phyloP scores from a whole-genome alignment of 1,139 yeast species.

The Pichia terricola region DNA sequence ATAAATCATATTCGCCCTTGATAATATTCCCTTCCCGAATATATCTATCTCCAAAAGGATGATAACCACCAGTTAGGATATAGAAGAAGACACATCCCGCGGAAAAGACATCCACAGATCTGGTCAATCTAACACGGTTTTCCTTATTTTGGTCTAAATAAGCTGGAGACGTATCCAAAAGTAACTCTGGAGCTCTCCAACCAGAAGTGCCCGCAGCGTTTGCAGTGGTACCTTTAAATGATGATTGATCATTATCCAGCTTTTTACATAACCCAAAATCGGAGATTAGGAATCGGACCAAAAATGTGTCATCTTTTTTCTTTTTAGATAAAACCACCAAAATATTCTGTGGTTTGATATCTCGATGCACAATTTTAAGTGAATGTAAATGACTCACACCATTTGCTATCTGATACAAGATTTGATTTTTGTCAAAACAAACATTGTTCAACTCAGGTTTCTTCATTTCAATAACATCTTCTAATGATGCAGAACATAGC shows the following conservation, averaged over 20 bases:
- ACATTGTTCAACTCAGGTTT: slow-evolving; percentile 26
- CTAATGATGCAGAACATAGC: slow-evolving; percentile 80
- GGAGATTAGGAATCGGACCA: slow-evolving; percentile 68
- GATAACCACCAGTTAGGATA: slow-evolving; percentile 74
- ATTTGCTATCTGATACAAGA: slow-evolving; percentile 67
- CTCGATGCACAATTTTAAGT: slow-evolving; percentile 89
- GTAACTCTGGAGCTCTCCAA: slow-evolving; percentile 94
- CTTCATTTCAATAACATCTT: slow-evolving; percentile 64
- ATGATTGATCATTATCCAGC: slow-evolving; percentile 83
- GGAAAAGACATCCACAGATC: slow-evolving; percentile 89
- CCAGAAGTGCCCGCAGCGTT: slow-evolving; percentile 97
- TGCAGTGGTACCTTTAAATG: slow-evolving; percentile 85
- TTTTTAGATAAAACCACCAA: slow-evolving; percentile 66
- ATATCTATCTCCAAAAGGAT: slow-evolving; percentile 90
- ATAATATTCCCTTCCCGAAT: slow-evolving; percentile 83
- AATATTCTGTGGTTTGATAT: slow-evolving; percentile 91
- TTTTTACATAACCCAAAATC: slow-evolving; percentile 95
- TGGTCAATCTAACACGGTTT: slow-evolving; percentile 58
- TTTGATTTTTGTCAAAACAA: slow-evolving; percentile 37
- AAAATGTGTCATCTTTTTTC: slow-evolving; percentile 20
- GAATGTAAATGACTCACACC: slow-evolving; percentile 87
- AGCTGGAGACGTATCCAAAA: slow-evolving; percentile 29
- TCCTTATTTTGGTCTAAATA: slow-evolving; percentile 29
- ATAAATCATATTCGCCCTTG: slow-evolving; percentile 55
- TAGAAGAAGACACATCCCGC: slow-evolving; percentile 91